Percentiles rank a stretch among this genome's conserved stretches.
phyloP scores from a whole-genome alignment of 2,329 filamentous ascomycete species.

The Amesomyces nigricolor region DNA sequence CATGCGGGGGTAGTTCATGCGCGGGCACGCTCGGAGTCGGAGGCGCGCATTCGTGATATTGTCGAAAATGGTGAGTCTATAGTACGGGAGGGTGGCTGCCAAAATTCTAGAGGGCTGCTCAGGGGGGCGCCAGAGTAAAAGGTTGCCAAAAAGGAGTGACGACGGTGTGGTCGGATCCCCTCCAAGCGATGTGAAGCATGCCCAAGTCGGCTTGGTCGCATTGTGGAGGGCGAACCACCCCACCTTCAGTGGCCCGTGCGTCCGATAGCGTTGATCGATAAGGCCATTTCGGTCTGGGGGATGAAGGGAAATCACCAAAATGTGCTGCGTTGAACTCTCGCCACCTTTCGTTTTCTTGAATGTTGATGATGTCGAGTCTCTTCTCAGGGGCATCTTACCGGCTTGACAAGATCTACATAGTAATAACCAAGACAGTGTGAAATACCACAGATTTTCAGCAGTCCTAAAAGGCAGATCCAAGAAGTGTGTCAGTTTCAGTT shows the following conservation, averaged over 20 bases:
- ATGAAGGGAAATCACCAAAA: no score
- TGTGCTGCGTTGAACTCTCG: no score
- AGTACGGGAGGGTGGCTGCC: neutral
- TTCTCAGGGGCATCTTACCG: neutral
- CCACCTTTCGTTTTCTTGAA: no score
- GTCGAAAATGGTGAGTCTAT: neutral
- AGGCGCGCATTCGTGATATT: slow-evolving; percentile 9
- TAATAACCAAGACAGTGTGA: no score
- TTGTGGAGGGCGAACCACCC: slow-evolving; percentile 9
- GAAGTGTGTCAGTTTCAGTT: no score
- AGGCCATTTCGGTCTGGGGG: neutral
- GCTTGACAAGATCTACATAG: no score
- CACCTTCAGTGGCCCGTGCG: slow-evolving; percentile 19
- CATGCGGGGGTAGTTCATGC: slow-evolving; percentile 20
- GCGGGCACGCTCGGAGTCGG: slow-evolving; percentile 2
- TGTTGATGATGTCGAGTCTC: no score
- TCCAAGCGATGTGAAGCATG: slow-evolving; percentile 9
- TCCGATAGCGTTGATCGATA: slow-evolving; percentile 6
- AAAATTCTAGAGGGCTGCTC: neutral
- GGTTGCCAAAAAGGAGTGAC: neutral
- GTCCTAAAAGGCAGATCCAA: no score
- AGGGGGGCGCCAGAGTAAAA: neutral
- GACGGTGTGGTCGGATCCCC: neutral
- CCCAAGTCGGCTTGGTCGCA: slow-evolving; percentile 11
- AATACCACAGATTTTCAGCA: no score